These are phyloP conservation scores for Leccinum proximum DNA, from an alignment of 1,284 basidiomycete species.

Conservation along the genomic window DNA sequence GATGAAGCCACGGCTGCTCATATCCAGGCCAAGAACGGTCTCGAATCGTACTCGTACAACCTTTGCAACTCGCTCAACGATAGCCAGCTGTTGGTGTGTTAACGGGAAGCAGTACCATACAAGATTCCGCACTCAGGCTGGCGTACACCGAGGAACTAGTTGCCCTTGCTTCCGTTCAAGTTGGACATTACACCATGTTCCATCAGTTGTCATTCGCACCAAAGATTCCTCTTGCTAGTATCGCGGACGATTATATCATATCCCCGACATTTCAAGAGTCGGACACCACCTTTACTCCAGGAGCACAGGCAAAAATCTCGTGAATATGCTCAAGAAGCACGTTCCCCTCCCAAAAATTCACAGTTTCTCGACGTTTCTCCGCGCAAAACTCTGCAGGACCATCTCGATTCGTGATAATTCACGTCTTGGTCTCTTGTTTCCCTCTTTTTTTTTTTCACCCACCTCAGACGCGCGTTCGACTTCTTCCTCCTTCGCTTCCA, in stretches of 20 bases:
- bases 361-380: constrained; percentile 11
- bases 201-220: constrained; percentile 84
- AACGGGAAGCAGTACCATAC: constrained; percentile 25
- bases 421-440: constrained; percentile 13
- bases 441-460: constrained; percentile 9
- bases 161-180: constrained; percentile 61
- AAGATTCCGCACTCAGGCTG: constrained; percentile 28
- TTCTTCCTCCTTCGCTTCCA: constrained; percentile 2
- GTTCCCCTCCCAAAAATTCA: constrained; percentile 18
- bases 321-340: too few species aligned
- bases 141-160: constrained; percentile 66
- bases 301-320: too few species aligned
- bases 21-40: constrained; percentile 84
- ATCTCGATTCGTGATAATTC: constrained; percentile 27
- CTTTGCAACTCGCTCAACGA: constrained; percentile 89
- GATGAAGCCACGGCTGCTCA: constrained; percentile 82
- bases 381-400: constrained; percentile 9
- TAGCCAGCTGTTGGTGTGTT: constrained; percentile 58
- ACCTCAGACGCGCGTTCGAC: constrained; percentile 19
- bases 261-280: too few species aligned
- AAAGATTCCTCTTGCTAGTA: constrained; percentile 78
- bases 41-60: constrained; percentile 97
- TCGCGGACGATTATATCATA: constrained; percentile 86
- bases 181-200: constrained; percentile 84
- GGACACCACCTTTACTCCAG: too few species aligned